Evolutionary conservation across 106 monocot genomes (phyloP).

Genomic region (Triglochin maritima): DNA sequence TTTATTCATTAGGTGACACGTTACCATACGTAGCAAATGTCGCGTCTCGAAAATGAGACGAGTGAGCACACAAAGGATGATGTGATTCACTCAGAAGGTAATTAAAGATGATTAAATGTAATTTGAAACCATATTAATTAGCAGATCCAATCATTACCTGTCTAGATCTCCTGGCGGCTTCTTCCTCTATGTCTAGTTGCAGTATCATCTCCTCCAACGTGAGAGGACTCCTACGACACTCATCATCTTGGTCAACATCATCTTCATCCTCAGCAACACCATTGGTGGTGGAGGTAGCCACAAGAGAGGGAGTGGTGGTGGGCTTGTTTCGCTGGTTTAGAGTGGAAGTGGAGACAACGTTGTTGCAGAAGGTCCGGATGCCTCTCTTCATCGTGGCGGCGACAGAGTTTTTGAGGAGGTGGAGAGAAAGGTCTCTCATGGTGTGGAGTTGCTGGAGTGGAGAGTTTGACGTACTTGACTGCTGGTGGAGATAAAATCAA

Average conservation of each 20-base stretch:
- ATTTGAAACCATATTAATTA: no score
- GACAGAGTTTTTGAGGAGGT: slow-evolving; percentile 53
- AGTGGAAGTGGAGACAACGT: slow-evolving; percentile 49
- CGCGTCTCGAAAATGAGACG: no score
- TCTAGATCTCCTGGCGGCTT: slow-evolving; percentile 37
- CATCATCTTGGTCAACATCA: background rate
- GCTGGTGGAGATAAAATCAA: no score
- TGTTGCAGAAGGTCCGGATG: slow-evolving; percentile 57
- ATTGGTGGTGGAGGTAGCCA: background rate
- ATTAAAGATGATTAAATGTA: no score
- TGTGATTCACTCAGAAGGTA: no score
- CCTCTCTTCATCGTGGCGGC: slow-evolving; percentile 72
- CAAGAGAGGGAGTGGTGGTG: no score
- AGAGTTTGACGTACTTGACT: no score
- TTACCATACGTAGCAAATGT: slow-evolving; percentile 2
- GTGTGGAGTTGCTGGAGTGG: background rate
- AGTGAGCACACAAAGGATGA: no score
- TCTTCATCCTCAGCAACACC: background rate
- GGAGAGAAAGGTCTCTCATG: slow-evolving; percentile 68
- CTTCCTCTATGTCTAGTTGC: slow-evolving; percentile 72
- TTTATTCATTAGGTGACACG: background rate
- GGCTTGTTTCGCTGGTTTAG: slow-evolving; percentile 23
- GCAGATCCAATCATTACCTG: no score
- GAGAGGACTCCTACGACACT: slow-evolving; percentile 9
- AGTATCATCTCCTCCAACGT: slow-evolving; percentile 91